These are phyloP conservation scores for Paxillus involutus DNA, from an alignment of 768 basidiomycete species.

Conservation along the genomic window DNA sequence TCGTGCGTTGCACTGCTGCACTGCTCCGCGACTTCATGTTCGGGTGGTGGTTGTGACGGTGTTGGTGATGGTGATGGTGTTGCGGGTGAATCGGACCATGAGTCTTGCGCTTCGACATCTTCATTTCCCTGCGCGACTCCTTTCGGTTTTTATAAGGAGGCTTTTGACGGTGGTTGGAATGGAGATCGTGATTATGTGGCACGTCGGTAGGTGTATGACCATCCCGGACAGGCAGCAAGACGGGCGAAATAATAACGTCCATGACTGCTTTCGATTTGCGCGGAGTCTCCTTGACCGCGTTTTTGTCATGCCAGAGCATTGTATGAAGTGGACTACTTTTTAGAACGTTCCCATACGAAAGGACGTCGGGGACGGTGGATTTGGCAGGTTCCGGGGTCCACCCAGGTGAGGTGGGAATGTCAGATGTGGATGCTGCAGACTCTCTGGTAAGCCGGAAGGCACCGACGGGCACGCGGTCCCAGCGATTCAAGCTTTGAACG, in stretches of 20 bases:
- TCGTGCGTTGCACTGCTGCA: slow-evolving; percentile 51
- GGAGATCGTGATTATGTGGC: slow-evolving; percentile 31
- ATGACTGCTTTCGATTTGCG: slow-evolving; percentile 31
- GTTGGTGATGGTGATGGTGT: slow-evolving; percentile 45
- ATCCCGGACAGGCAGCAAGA: slow-evolving; percentile 50
- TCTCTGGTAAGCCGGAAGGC: slow-evolving; percentile 67
- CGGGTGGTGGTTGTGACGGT: slow-evolving; percentile 59
- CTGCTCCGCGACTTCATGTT: slow-evolving; percentile 61
- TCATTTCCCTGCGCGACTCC: slow-evolving; percentile 67
- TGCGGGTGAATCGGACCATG: slow-evolving; percentile 38
- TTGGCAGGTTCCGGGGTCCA: slow-evolving; percentile 29
- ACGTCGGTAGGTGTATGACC: slow-evolving; percentile 53
- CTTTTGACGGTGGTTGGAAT: slow-evolving; percentile 39
- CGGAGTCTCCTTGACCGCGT: slow-evolving; percentile 16
- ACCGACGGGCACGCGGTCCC: slow-evolving; percentile 73
- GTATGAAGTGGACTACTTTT: slow-evolving; percentile 55
- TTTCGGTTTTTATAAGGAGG: slow-evolving; percentile 54
- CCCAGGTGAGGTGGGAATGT: slow-evolving; percentile 28
- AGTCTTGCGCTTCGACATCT: slow-evolving; percentile 61
- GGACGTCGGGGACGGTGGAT: slow-evolving; percentile 16
- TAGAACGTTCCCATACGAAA: slow-evolving; percentile 41
- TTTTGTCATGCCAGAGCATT: slow-evolving; percentile 50
- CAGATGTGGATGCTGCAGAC: slow-evolving; percentile 23
- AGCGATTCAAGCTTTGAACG: slow-evolving; percentile 55
- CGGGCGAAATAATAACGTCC: slow-evolving; percentile 48